Conservation (phyloP, 2,329 filamentous ascomycete species). For the Sporothrix inflata region DNA sequence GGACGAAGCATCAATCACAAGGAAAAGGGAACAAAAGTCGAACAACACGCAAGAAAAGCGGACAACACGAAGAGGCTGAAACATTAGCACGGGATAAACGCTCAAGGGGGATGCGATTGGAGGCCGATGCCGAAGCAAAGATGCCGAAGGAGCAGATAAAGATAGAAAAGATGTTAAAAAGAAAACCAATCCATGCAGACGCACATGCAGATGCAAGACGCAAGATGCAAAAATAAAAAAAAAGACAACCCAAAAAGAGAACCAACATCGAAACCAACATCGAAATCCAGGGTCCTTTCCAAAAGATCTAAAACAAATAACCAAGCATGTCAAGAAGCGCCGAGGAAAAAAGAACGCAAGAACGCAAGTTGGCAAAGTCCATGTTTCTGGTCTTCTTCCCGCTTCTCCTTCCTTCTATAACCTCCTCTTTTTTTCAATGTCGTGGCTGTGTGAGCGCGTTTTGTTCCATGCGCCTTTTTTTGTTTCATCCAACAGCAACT, state of each 20-base stretch:
- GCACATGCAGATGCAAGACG: conserved; percentile 1
- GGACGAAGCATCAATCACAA: not conserved
- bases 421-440: conserved; percentile 2
- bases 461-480: not conserved
- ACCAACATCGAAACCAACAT: not conserved
- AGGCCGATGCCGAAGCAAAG: not conserved
- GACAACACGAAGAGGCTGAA: conserved; percentile 13
- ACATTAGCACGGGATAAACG: not conserved
- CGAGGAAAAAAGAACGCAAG: no score
- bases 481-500: not conserved
- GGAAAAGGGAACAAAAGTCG: not conserved
- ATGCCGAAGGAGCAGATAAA: conserved; percentile 10
- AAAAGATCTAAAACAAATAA: not conserved
- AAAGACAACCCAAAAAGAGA: not conserved
- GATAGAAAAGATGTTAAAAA: not conserved
- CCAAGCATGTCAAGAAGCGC: not conserved
- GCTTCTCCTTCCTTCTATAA: not conserved
- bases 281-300: not conserved
- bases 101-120: conserved; percentile 1
- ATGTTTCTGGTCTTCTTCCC: not conserved
- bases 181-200: conserved; percentile 1
- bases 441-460: not conserved
- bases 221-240: not conserved
- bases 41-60: not conserved
- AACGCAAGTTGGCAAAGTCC: not conserved